A percentile compares a stretch with the other conserved stretches of the same genome.
Evolutionary conservation across 768 basidiomycete genomes (phyloP).

Genomic region (Suillus luteus): DNA sequence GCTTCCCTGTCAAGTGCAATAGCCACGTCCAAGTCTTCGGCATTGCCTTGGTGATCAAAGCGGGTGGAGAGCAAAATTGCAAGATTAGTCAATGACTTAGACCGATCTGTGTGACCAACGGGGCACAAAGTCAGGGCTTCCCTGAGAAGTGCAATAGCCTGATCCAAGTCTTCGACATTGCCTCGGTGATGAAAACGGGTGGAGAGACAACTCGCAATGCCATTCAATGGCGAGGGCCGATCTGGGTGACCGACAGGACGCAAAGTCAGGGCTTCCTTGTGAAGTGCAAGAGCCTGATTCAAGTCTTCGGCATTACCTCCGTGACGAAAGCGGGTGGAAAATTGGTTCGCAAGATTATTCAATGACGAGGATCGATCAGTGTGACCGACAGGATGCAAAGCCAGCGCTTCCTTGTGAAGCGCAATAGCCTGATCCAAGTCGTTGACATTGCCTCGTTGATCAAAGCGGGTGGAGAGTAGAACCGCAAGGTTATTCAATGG

Average conservation of each 20-base stretch:
- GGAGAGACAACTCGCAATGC: background rate
- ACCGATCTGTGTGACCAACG: background rate
- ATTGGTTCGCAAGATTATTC: background rate
- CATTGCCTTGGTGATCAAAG: background rate
- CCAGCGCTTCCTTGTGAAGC: background rate
- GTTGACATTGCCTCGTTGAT: background rate
- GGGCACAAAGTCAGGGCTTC: background rate
- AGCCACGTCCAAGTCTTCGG: too few relatives aligned
- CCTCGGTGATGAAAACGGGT: background rate
- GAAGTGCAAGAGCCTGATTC: background rate
- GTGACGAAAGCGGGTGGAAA: background rate
- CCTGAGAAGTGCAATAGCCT: background rate
- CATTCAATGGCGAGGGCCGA: background rate
- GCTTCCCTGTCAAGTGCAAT: too few relatives aligned
- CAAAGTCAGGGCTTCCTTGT: background rate
- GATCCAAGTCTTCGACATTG: background rate
- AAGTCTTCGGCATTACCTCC: background rate
- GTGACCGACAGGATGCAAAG: background rate
- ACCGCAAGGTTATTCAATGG: background rate
- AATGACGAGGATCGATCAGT: background rate
- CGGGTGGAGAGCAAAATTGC: rapidly evolving
- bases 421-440: background rate
- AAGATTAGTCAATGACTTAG: background rate
- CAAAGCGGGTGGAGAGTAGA: background rate
- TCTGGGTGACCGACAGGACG: background rate